Percentiles rank a stretch among this genome's conserved stretches.
These are phyloP conservation scores for Ophiostoma australiae DNA, from an alignment of 2,329 filamentous ascomycete genomes.

Conservation along the genomic window DNA sequence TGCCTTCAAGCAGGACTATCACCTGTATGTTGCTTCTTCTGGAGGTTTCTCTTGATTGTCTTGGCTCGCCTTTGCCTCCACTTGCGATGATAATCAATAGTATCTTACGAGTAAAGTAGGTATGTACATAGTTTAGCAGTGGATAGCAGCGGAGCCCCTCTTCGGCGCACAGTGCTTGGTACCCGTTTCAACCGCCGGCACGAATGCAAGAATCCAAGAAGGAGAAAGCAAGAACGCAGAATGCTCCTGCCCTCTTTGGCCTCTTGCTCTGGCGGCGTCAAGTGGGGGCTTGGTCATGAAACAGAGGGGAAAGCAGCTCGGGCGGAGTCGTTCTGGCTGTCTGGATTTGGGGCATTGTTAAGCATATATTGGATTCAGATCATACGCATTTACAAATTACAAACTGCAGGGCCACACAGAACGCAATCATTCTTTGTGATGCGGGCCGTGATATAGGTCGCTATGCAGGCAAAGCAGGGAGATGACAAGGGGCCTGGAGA, in stretches of 20 bases:
- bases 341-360: too few relatives aligned
- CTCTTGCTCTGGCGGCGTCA: not conserved
- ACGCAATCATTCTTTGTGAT: not conserved
- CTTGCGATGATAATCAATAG: not conserved
- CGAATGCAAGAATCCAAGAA: not conserved
- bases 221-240: not conserved
- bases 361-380: not conserved
- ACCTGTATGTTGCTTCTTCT: not conserved
- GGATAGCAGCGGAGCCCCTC: not conserved
- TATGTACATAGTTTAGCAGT: too few relatives aligned
- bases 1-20: not conserved
- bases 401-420: not conserved
- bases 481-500: not conserved
- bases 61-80: not conserved
- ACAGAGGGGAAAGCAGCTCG: conserved; percentile 12
- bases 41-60: not conserved
- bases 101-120: too few relatives aligned
- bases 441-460: not conserved
- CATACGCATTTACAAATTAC: not conserved
- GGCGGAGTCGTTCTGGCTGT: not conserved
- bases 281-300: conserved; percentile 12
- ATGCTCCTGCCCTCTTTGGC: not conserved
- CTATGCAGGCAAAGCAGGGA: not conserved
- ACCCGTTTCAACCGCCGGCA: not conserved
- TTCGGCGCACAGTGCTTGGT: not conserved